phyloP scores from a whole-genome alignment of 805 yeast genomes.

The Spathaspora passalidarum region DNA sequence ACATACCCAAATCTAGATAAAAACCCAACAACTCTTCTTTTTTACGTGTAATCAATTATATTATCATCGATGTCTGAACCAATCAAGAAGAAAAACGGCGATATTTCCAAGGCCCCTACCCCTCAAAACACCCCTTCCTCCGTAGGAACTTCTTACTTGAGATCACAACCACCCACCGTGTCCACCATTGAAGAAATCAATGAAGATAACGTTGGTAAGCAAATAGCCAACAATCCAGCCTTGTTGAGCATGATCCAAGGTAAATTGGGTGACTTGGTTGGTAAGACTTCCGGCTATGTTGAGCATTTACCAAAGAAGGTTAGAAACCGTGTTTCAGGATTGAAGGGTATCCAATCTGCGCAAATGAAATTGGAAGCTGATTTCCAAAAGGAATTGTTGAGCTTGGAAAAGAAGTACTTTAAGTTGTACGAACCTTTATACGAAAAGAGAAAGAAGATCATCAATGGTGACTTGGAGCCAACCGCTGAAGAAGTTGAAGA shows the following conservation, averaged over 20 bases:
- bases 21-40: background rate
- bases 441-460: conserved; percentile 66
- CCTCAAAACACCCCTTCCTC: conserved; percentile 98
- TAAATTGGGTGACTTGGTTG: conserved; percentile 78
- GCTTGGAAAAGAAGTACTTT: conserved; percentile 78
- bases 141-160: conserved; percentile 69
- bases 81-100: conserved; percentile 66
- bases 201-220: conserved; percentile 47
- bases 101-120: conserved; percentile 90
- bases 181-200: conserved; percentile 63
- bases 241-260: conserved; percentile 86
- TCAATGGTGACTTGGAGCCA: conserved; percentile 75
- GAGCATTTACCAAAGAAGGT: conserved; percentile 69
- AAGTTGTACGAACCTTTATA: conserved; percentile 73
- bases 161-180: conserved; percentile 53
- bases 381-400: conserved; percentile 84
- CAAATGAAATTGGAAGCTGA: conserved; percentile 85
- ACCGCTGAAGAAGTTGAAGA: conserved; percentile 70
- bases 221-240: conserved; percentile 75
- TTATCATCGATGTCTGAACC: conserved; percentile 73
- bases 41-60: background rate
- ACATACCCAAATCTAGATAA: background rate
- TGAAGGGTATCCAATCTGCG: conserved; percentile 76
- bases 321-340: conserved; percentile 73
- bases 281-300: conserved; percentile 83